Percentiles rank a stretch among this genome's conserved stretches.
Conservation (phyloP, 2,329 filamentous ascomycete genomes). For the Coniochaeta pulveracea region DNA sequence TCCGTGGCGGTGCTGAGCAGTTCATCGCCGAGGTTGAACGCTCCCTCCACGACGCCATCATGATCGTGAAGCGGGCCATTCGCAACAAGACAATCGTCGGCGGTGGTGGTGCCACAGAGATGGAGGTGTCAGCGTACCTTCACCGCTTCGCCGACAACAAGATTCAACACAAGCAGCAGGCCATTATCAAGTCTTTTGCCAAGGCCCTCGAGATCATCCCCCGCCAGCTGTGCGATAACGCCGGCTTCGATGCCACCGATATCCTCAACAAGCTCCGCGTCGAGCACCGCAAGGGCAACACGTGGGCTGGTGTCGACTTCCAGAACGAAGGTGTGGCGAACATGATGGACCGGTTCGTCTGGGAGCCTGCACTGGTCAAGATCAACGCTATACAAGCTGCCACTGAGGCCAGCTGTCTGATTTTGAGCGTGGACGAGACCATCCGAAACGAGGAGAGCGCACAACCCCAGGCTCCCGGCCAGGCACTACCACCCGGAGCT, state of each 20-base stretch:
- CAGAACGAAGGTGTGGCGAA: conserved; percentile 81
- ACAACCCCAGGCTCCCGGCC: conserved; percentile 67
- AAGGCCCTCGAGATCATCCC: conserved; percentile 96
- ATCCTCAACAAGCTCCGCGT: conserved; percentile 94
- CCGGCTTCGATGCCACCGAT: conserved; percentile 95
- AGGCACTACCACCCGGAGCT: conserved; percentile 66
- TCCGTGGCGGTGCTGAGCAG: conserved; percentile 93
- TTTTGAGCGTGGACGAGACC: conserved; percentile 93
- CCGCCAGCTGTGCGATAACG: conserved; percentile 95
- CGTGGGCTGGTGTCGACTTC: conserved; percentile 96
- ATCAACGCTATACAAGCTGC: conserved; percentile 94
- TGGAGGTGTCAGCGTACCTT: conserved; percentile 92
- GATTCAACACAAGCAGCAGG: conserved; percentile 88
- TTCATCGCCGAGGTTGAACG: conserved; percentile 99
- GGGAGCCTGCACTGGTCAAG: conserved; percentile 95
- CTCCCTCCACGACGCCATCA: conserved; percentile 95
- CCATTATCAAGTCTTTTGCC: conserved; percentile 94
- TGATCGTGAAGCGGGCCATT: conserved; percentile 98
- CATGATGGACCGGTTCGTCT: conserved; percentile 93
- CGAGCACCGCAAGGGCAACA: conserved; percentile 86
- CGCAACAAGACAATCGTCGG: conserved; percentile 92
- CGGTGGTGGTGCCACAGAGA: conserved; percentile 87
- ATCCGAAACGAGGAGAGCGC: conserved; percentile 96
- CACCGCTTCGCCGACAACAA: conserved; percentile 89
- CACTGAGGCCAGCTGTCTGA: conserved; percentile 89